Base-by-base conservation (phyloP, 1,284 basidiomycete species). In the Cronartium quercuum region DNA sequence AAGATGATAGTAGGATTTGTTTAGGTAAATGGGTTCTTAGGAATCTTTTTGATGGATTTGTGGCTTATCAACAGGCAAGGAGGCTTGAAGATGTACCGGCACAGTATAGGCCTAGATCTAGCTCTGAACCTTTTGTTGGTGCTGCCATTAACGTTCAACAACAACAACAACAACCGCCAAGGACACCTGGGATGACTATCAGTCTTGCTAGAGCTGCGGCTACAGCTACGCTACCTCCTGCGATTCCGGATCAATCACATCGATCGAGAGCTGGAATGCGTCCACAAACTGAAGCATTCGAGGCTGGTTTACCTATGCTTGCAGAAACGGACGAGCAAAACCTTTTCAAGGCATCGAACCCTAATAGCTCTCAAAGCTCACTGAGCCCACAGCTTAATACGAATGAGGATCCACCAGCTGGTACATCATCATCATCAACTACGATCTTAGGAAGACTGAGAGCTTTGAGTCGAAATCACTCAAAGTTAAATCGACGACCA, bases 131-230 rank as follows among this genome's bases (percentile, higher is more conserved):
- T 0, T 77, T 77, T 51, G 29, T 29, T 24, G 13, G 15, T 40
- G 29, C 21, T 42, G 37, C 47, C 18, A 57, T 65, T 38, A 12
- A 62, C 1, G 29, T 29, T 29, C 29, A 29, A 29, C 29, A 29
- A 29, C 29, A 29, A 29, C 29, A 29, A 77, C 77, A 2, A 76
- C 76, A 40, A 77, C 77, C 0, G 47, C 44, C 69, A 3, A 62
- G 38, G 0, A 82, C 83, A 34, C 81, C 81, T 0, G 83, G 67
- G 6, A 83, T 88, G 73, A 84, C 85, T 38, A 86, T 89, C 1
- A 85, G 87, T 0, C 85, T 89, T 79, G 85, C 90, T 64, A 82
- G 86, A 1, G 90, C 89, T 0, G 90, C 90, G 1, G 81, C 88
- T 15, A 83, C 87, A 15, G 88, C 88, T 0, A 79, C 81, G 1